Evolutionary conservation across 768 basidiomycete species (phyloP), one percentile per base, ranked within the genome.

Genomic region (Piloderma croceum): DNA sequence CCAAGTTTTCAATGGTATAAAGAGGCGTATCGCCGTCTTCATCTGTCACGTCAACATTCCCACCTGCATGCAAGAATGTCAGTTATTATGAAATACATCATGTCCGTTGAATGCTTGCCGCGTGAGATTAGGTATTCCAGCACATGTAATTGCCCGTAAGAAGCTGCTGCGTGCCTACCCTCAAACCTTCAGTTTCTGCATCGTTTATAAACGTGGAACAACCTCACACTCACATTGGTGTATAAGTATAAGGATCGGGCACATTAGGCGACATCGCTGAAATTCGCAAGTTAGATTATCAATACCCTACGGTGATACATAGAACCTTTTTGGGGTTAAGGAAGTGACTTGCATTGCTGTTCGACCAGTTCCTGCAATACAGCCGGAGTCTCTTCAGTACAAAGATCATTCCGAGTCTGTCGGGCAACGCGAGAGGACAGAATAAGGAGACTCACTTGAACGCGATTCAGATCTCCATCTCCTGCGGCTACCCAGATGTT

Each of bases 401-500:
- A n/a, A n/a, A n/a, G n/a, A n/a, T n/a, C 22, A 34, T 29, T 9
- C 18, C 43, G 25, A 18, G 40, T 39, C 24, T 40, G 36, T 24
- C 34, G n/a, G n/a, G n/a, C n/a, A n/a, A n/a, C n/a, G 34, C 9
- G 2, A 40, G 34, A 39, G 15, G 7, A 42, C 38, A 23, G 19
- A 22, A 18, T 31, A 25, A 7, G 19, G n/a, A 15, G n/a, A 47
- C 73, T 36, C 42, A 90, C 90, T 62, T 67, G 71, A 27, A 96
- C 79, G 36, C 84, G 71, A n/a, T 63, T 62, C 24, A 93, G 61
- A 64, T 96, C 86, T 31, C 92, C 92, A 55, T 96, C 92, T 34
- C 79, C 84, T 1, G 92, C 88, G 33, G 92, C 92, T 24, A 96
- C 77, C 92, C 92, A 96, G 33, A 96, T 83, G 63, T 93, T 93